A percentile compares a stretch with the other conserved stretches of the same genome.
phyloP scores from a whole-genome alignment of 805 yeast genomes.

The Pichia californica region DNA sequence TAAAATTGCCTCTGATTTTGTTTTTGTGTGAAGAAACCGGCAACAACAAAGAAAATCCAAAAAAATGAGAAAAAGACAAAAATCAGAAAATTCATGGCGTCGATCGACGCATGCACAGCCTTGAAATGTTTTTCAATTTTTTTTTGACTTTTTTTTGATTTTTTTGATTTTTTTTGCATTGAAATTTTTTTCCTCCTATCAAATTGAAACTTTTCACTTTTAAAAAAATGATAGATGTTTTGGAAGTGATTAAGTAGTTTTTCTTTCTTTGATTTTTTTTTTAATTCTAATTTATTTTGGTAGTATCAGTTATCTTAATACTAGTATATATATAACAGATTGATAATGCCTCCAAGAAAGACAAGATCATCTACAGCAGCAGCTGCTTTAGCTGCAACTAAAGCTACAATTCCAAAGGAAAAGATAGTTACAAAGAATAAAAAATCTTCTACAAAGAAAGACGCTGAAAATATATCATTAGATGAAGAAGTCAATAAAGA shows the following conservation, averaged over 20 bases:
- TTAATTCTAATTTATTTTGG: too few relatives aligned
- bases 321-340: background rate
- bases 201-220: too few relatives aligned
- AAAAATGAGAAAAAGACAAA: background rate
- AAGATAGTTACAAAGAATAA: background rate
- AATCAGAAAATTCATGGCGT: too few relatives aligned
- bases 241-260: too few relatives aligned
- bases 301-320: too few relatives aligned
- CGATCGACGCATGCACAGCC: conserved; percentile 1
- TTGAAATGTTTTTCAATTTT: background rate
- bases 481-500: background rate
- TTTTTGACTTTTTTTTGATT: background rate
- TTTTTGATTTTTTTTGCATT: background rate
- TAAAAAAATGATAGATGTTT: too few relatives aligned
- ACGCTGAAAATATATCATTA: background rate
- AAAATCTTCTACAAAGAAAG: background rate
- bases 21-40: too few relatives aligned
- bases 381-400: too few relatives aligned
- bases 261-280: too few relatives aligned
- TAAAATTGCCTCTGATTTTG: too few relatives aligned
- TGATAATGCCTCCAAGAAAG: conserved; percentile 8
- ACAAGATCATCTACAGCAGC: background rate
- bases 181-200: too few relatives aligned
- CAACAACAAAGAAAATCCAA: background rate
- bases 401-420: too few relatives aligned